These are phyloP conservation scores for Russula sp. DNA, from an alignment of 768 basidiomycete species.

Conservation along the genomic window DNA sequence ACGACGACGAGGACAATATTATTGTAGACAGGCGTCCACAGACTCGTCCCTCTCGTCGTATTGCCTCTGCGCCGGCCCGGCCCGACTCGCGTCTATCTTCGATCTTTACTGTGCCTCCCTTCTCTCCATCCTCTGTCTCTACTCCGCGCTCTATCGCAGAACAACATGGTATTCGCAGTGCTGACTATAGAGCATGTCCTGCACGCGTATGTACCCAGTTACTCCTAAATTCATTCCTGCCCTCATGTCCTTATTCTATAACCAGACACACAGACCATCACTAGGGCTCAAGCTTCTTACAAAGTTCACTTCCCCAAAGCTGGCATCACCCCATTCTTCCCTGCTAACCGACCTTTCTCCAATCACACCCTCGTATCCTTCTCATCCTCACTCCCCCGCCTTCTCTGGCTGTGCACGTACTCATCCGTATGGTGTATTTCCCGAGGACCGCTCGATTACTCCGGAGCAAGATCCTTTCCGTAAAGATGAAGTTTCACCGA, in stretches of 20 bases:
- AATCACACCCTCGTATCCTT: slow-evolving; percentile 5
- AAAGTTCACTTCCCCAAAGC: slow-evolving; percentile 11
- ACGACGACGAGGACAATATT: slow-evolving; percentile 1
- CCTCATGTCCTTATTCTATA: neutral
- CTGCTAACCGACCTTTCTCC: slow-evolving; percentile 1
- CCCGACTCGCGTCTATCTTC: slow-evolving; percentile 9
- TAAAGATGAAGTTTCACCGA: slow-evolving; percentile 11
- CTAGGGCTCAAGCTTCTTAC: slow-evolving; percentile 7
- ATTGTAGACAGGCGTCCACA: neutral
- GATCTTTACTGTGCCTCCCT: slow-evolving; percentile 3
- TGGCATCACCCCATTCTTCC: slow-evolving; percentile 7
- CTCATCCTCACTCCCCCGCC: slow-evolving; percentile 2
- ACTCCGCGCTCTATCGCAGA: slow-evolving; percentile 3
- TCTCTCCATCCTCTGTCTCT: neutral
- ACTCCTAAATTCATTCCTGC: neutral
- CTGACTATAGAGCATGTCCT: neutral
- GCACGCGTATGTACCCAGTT: neutral
- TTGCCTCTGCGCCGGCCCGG: neutral
- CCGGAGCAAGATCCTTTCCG: slow-evolving; percentile 24
- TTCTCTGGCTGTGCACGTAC: neutral
- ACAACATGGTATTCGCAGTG: neutral
- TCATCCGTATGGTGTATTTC: neutral
- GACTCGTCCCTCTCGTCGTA: neutral
- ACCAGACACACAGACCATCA: slow-evolving; percentile 6
- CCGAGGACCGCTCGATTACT: slow-evolving; percentile 15